Conservation (phyloP, 345 rosid genomes). For the Salix dunnii region DNA sequence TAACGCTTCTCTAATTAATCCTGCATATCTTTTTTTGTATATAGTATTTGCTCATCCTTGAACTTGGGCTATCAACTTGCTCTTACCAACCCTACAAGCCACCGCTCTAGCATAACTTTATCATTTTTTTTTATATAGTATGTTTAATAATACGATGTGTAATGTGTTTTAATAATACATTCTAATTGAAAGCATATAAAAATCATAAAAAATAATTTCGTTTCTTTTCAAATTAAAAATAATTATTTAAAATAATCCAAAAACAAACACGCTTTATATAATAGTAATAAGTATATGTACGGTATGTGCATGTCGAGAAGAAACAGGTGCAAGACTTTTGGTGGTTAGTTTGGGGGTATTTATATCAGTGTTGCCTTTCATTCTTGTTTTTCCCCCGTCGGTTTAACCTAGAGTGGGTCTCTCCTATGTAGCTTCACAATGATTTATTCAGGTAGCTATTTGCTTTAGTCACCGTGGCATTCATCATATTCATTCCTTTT, state of each 20-base stretch:
- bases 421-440: constrained; percentile 1
- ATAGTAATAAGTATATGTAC: not conserved
- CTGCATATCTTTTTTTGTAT: too few species aligned
- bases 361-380: not conserved
- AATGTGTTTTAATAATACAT: too few species aligned
- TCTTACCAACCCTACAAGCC: not conserved
- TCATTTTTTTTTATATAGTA: not conserved
- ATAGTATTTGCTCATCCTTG: not conserved
- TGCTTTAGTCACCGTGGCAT: not conserved
- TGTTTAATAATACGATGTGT: too few species aligned
- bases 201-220: too few species aligned
- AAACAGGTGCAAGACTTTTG: not conserved
- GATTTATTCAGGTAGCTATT: constrained; percentile 17
- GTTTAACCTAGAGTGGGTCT: constrained; percentile 14
- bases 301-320: not conserved
- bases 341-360: not conserved
- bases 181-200: too few species aligned
- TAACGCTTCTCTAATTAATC: constrained; percentile 1
- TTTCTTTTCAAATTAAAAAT: too few species aligned
- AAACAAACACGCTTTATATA: too few species aligned
- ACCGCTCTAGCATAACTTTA: not conserved
- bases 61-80: not conserved
- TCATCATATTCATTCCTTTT: not conserved
- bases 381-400: not conserved
- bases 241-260: too few species aligned